Base-by-base conservation (phyloP, 257 asterid species). In the Fraxinus quadrangulata region DNA sequence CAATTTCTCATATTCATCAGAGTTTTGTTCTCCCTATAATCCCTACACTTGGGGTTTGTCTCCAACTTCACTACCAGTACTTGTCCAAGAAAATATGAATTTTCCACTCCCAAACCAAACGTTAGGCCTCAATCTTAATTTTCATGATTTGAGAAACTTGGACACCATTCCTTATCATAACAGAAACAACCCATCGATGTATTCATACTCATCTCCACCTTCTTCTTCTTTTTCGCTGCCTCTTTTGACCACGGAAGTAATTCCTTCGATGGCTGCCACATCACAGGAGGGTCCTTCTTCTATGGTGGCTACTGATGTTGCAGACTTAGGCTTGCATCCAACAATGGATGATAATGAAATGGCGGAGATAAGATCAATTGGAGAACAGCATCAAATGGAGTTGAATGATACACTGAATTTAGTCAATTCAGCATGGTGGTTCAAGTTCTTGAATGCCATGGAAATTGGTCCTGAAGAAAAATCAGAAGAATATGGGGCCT, bases 381-480 rank as follows among this genome's bases (percentile, higher is more conserved):
- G 99, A 23, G 96, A 93, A 73, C 97, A 89, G 80, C 90, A 95
- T 79, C 89, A 93, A 85, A 89, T 91, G 88, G 98, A 93, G 84
- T 93, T 95, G 96, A 91, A 91, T 85, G 99, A 93, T 65, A 91
- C 88, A 4, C 31, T 95, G 86, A 95, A 92, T 85, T 80, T 89
- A 80, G 94, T 88, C 68, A 89, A 89, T 59, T 95, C 99, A 51
- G 97, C 97, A 0, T 87, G 97, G 94, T 93, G 99, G 97, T 89
- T 85, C 81, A 86, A 93, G 79, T 93, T 89, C 88, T 87, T 89
- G 90, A 83, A 93, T 70, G 34, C 89, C 1, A 91, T 83, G 90
- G 99, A 94, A 80, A 81, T 83, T 56, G 84, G 85, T 30, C 86
- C 92, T 2, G 89, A 80, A 74, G 81, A 87, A 30, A 74, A 82